Percentiles rank a stretch among this genome's conserved stretches.
These are phyloP conservation scores for Oleoguttula mirabilis DNA, from an alignment of 495 filamentous ascomycete species.

Conservation along the genomic window DNA sequence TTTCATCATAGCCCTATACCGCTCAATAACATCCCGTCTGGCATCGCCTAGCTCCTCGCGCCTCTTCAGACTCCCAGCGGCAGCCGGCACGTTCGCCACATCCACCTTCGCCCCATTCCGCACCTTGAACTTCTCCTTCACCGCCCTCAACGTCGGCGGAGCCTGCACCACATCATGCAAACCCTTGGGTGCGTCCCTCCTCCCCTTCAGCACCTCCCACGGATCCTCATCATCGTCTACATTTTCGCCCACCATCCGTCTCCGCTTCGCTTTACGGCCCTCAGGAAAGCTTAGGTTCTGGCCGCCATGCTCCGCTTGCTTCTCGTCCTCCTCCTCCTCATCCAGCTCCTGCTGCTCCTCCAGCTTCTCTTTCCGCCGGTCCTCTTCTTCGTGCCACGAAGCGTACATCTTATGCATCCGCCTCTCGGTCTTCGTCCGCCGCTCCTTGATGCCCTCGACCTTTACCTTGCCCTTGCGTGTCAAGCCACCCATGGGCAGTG, in stretches of 20 bases:
- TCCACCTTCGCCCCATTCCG: slow-evolving; percentile 55
- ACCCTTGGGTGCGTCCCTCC: slow-evolving; percentile 36
- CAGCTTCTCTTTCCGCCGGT: slow-evolving; percentile 40
- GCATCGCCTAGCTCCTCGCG: slow-evolving; percentile 70
- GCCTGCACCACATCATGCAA: slow-evolving; percentile 72
- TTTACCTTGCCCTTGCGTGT: slow-evolving; percentile 24
- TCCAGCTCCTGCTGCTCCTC: slow-evolving; percentile 50
- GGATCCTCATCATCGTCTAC: slow-evolving; percentile 56
- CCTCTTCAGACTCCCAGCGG: slow-evolving; percentile 65
- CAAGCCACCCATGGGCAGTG: slow-evolving; percentile 56
- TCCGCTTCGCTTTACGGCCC: slow-evolving; percentile 34
- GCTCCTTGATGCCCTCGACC: slow-evolving; percentile 43
- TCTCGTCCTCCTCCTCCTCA: slow-evolving; percentile 51
- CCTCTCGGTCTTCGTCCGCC: slow-evolving; percentile 64
- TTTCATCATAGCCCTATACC: slow-evolving; percentile 67
- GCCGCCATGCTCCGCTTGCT: slow-evolving; percentile 38
- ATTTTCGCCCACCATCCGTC: slow-evolving; percentile 29
- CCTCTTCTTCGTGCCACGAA: slow-evolving; percentile 66
- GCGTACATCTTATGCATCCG: slow-evolving; percentile 68
- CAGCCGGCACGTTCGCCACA: slow-evolving; percentile 61
- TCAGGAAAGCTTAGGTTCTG: slow-evolving; percentile 39
- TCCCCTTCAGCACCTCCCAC: slow-evolving; percentile 60
- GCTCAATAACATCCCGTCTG: slow-evolving; percentile 64
- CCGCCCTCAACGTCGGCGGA: slow-evolving; percentile 59
- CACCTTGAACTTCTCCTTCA: slow-evolving; percentile 57